Conservation (phyloP, 371 early-diverging fungal genomes). For the Encephalitozoon hellem region DNA sequence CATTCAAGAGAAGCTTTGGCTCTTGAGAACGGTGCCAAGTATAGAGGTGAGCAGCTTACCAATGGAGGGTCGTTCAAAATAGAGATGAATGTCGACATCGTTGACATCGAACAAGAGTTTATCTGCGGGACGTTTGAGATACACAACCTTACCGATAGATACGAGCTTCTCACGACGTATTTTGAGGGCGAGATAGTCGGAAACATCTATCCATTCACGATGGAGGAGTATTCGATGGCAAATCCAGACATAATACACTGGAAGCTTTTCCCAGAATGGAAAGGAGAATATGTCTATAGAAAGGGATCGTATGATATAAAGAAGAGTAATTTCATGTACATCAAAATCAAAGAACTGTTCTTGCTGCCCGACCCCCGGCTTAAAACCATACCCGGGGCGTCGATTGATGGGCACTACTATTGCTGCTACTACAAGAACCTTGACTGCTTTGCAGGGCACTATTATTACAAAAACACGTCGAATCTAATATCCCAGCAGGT, state of each 20-base stretch:
- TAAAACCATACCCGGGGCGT: slow-evolving; percentile 35
- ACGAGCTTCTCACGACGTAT: slow-evolving; percentile 31
- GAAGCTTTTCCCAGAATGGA: slow-evolving; percentile 30
- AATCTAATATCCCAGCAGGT: slow-evolving; percentile 26
- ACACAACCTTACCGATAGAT: slow-evolving; percentile 20
- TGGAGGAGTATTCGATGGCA: not conserved
- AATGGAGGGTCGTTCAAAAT: slow-evolving; percentile 30
- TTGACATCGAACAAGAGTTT: slow-evolving; percentile 3
- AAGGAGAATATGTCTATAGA: not conserved
- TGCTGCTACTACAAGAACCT: slow-evolving; percentile 36
- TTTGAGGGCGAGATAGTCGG: slow-evolving; percentile 33
- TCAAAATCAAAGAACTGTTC: slow-evolving; percentile 42
- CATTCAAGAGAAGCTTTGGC: not conserved
- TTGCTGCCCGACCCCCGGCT: slow-evolving; percentile 28
- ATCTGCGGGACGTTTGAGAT: slow-evolving; percentile 42
- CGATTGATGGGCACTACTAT: slow-evolving; percentile 47
- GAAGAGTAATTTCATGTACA: slow-evolving; percentile 12
- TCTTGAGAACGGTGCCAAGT: slow-evolving; percentile 27
- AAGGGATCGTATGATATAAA: not conserved
- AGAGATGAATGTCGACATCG: slow-evolving; percentile 37
- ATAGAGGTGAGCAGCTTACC: slow-evolving; percentile 35
- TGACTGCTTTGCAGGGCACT: slow-evolving; percentile 38
- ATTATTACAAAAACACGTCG: slow-evolving; percentile 27
- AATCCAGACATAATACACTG: slow-evolving; percentile 25
- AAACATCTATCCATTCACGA: not conserved